phyloP scores from a whole-genome alignment of 371 early-diverging fungal genomes.

The Thermomucor indicae-seudaticae region DNA sequence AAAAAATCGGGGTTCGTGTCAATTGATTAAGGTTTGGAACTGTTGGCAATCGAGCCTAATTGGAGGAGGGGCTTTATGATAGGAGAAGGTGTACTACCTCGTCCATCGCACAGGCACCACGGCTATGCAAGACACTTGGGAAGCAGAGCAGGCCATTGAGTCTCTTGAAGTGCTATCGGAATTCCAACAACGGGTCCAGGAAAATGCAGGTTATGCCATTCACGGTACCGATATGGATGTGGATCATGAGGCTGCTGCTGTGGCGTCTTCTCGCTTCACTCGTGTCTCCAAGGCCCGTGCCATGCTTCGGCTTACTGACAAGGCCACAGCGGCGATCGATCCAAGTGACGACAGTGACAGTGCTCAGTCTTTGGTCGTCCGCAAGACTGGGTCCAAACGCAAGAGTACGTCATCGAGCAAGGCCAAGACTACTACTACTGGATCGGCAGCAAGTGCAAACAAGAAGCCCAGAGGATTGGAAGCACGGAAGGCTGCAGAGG shows the following conservation, averaged over 20 bases:
- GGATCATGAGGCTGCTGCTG: background rate
- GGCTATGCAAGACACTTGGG: conserved; percentile 15
- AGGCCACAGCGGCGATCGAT: background rate
- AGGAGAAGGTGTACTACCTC: conserved; percentile 15
- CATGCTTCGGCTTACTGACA: conserved; percentile 17
- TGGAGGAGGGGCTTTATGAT: background rate
- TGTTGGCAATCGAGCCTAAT: background rate
- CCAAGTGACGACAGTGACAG: background rate
- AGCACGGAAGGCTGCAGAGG: conserved; percentile 10
- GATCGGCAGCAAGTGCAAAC: background rate
- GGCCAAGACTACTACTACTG: conserved; percentile 5
- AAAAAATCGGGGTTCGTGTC: background rate
- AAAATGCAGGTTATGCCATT: conserved; percentile 15
- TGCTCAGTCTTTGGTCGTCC: background rate
- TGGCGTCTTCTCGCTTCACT: too few species aligned
- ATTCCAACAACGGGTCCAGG: conserved; percentile 13
- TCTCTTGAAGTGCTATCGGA: conserved; percentile 4
- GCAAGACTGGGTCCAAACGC: conserved; percentile 2
- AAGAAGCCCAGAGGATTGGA: conserved; percentile 10
- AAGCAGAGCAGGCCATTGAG: conserved; percentile 5
- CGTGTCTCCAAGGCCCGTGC: conserved; percentile 31
- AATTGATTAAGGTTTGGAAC: too few species aligned
- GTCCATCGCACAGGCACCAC: conserved; percentile 14
- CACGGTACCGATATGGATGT: background rate
- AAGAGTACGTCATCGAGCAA: conserved; percentile 3